Base-by-base conservation (phyloP, 148 eudicot genomes). In the Amaranthus hypochondriacus region DNA sequence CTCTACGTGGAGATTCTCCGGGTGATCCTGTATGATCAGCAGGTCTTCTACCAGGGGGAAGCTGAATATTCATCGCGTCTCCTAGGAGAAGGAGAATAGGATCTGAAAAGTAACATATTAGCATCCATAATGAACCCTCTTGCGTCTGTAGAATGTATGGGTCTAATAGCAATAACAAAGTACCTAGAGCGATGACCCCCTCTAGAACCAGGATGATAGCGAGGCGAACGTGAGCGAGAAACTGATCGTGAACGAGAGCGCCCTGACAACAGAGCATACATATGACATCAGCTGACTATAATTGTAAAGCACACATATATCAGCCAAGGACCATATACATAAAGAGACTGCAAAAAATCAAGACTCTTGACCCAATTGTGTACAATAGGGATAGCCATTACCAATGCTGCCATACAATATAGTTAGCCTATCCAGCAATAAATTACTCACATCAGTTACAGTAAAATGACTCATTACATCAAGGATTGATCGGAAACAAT, bases 201-300 rank as follows among this genome's bases (percentile, higher is more conserved):
- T 78, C 81, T 81, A 56, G 94, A 86, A 56, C 80, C 82, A 74
- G 83, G 77, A 47, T 83, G 81, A 71, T 77, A 75, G 47, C 54
- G 89, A 0, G 94, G 90, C 5, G 93, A 81, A 28, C 74, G 86
- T 7, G 93, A 87, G 63, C 83, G 87, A 0, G 93, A 87, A 62
- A 80, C 70, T 63, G 90, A 89, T 9, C 81, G 87, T 21, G 94
- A 89, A n/a, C 86, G 84, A 81, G 90, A 85, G 48, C 82, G 84
- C 21, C 87, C 94, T 87, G 77, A 46, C 28, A 78, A 51, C 44
- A 75, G 54, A 62, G 43, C n/a, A 63, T 1, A 71, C 0, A 50
- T 7, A 7, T 28, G 39, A 28, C 39, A 28, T 28, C 39, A 28
- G 39, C 39, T 28, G 2, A 28, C 39, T 28, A 28, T 28, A 28